These are phyloP conservation scores for Monosporozyma servazzii DNA, from an alignment of 805 yeast species.

Conservation along the genomic window DNA sequence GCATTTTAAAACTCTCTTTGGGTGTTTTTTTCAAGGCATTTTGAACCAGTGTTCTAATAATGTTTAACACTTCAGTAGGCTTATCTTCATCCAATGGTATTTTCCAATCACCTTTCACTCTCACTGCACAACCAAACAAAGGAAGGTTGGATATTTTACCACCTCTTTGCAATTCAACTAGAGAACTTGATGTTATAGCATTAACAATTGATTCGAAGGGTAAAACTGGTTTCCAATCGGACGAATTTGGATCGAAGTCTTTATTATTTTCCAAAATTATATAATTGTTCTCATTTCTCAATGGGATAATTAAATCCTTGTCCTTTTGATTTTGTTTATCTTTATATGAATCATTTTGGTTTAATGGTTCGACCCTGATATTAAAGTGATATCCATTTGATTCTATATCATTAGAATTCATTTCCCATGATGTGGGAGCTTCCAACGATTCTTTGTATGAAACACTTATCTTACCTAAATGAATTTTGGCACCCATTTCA, in stretches of 20 bases:
- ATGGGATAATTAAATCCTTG: conserved; percentile 23
- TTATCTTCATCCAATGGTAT: conserved; percentile 42
- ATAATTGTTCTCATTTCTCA: conserved; percentile 30
- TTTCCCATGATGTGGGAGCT: conserved; percentile 1
- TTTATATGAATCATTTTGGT: conserved; percentile 11
- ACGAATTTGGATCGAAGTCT: conserved; percentile 20
- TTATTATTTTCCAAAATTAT: conserved; percentile 24
- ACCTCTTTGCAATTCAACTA: conserved; percentile 57
- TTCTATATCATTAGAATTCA: conserved; percentile 3
- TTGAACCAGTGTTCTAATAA: conserved; percentile 38
- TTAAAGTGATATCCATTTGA: conserved; percentile 13
- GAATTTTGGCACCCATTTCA: conserved; percentile 75
- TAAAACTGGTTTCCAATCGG: conserved; percentile 43
- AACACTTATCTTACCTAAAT: conserved; percentile 76
- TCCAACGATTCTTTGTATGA: conserved; percentile 71
- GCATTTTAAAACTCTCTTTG: conserved; percentile 37
- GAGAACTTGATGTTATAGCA: conserved; percentile 47
- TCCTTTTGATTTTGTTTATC: conserved; percentile 13
- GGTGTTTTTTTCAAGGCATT: conserved; percentile 28
- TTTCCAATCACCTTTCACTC: conserved; percentile 40
- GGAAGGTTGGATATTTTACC: conserved; percentile 43
- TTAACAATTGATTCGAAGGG: conserved; percentile 44
- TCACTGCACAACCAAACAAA: conserved; percentile 50
- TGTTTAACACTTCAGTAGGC: conserved; percentile 34
- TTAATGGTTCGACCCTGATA: conserved; percentile 12